phyloP scores from a whole-genome alignment of 441 rosid genomes.

The Capsella rubella region DNA sequence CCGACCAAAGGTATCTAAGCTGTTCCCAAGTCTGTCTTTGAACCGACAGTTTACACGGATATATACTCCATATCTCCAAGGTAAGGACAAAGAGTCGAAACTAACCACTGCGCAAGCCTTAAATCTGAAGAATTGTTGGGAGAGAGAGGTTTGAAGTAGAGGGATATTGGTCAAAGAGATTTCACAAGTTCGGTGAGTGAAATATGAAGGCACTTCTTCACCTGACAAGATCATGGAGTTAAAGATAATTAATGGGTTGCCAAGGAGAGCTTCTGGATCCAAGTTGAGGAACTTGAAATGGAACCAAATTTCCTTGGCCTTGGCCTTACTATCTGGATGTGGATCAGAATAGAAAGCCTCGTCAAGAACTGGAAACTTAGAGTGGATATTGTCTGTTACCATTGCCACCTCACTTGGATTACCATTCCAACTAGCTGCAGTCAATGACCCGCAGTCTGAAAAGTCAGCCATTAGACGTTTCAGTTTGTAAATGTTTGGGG shows the following conservation, averaged over 20 bases:
- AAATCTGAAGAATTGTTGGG: not conserved
- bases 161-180: slow-evolving; percentile 3
- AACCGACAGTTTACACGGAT: slow-evolving; percentile 6
- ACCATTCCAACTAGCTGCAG: not conserved
- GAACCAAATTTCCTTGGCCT: not conserved
- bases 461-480: not conserved
- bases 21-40: not conserved
- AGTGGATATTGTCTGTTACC: not conserved
- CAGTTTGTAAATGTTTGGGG: slow-evolving; percentile 27
- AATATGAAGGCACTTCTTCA: slow-evolving; percentile 19
- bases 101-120: not conserved
- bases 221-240: not conserved
- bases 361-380: not conserved
- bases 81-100: not conserved
- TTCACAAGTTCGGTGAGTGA: not conserved
- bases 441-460: slow-evolving; percentile 7
- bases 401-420: not conserved
- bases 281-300: not conserved
- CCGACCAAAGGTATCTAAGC: not conserved
- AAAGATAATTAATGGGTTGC: not conserved
- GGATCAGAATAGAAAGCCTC: not conserved
- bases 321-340: not conserved
- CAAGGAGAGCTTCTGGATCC: slow-evolving; percentile 1
- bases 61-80: too few relatives aligned
- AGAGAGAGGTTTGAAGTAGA: not conserved